A percentile compares a stretch with the other conserved stretches of the same genome.
Evolutionary conservation across 2,329 filamentous ascomycete genomes (phyloP).

Genomic region (Ceratocystis destructans): DNA sequence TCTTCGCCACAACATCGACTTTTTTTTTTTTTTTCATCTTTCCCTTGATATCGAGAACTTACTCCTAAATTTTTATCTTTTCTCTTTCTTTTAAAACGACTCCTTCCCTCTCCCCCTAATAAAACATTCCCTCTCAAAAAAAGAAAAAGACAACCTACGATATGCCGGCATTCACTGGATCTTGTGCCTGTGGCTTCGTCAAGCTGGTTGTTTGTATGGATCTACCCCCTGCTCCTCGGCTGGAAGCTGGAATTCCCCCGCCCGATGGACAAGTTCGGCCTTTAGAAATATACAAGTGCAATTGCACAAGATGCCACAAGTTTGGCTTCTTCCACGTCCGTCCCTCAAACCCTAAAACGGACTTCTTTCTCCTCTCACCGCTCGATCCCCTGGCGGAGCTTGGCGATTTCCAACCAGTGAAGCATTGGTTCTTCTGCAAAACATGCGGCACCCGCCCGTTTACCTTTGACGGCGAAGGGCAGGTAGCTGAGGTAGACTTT

Average conservation of each 20-base stretch:
- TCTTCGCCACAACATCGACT: neutral
- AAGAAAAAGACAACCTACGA: neutral
- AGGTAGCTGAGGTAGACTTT: conserved; percentile 15
- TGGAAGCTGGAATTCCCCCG: neutral
- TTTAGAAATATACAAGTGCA: conserved; percentile 27
- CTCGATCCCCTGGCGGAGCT: conserved; percentile 28
- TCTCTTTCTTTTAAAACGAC: neutral
- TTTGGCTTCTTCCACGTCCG: conserved; percentile 32
- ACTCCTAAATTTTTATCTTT: neutral
- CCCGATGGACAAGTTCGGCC: conserved; percentile 34
- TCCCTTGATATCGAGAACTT: neutral
- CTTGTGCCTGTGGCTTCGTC: conserved; percentile 11
- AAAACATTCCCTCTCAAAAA: too few species aligned
- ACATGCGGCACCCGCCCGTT: conserved; percentile 31
- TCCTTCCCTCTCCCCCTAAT: neutral
- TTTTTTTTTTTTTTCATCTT: neutral
- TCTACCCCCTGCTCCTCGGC: conserved; percentile 10
- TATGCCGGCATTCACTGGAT: conserved; percentile 16
- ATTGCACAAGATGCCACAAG: conserved; percentile 35
- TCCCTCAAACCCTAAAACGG: conserved; percentile 26
- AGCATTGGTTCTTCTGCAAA: conserved; percentile 22
- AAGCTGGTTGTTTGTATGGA: conserved; percentile 17
- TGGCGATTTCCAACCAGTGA: conserved; percentile 29
- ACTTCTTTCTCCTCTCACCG: conserved; percentile 36
- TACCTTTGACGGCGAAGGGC: conserved; percentile 21